A percentile compares a stretch with the other conserved stretches of the same genome.
phyloP scores from a whole-genome alignment of 176 grass and related monocot species.

The Typha latifolia region DNA sequence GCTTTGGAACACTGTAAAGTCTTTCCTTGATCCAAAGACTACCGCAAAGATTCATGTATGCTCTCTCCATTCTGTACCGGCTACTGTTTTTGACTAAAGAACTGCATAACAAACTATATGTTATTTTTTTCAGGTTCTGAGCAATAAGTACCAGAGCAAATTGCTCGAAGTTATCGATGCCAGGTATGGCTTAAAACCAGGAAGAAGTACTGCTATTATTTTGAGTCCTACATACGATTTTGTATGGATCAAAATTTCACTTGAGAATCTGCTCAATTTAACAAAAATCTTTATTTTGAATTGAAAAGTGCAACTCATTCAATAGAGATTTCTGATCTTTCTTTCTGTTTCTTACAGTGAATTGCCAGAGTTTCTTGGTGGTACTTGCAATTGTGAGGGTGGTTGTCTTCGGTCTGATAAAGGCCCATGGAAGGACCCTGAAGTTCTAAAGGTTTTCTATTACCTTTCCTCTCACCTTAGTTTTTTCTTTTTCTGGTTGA shows the following conservation, averaged over 20 bases:
- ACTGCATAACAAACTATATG: slow-evolving; percentile 9
- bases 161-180: slow-evolving; percentile 97
- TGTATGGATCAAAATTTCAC: no score
- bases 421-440: slow-evolving; percentile 89
- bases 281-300: not conserved
- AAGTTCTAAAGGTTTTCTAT: slow-evolving; percentile 59
- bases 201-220: no score
- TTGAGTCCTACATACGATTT: no score
- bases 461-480: not conserved
- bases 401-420: slow-evolving; percentile 90
- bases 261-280: not conserved
- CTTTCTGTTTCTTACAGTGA: slow-evolving; percentile 38
- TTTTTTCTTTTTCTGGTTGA: no score
- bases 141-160: slow-evolving; percentile 98
- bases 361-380: slow-evolving; percentile 89
- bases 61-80: not conserved
- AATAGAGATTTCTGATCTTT: not conserved
- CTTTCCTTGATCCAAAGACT: slow-evolving; percentile 97
- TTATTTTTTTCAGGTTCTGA: slow-evolving; percentile 59
- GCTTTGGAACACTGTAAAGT: slow-evolving; percentile 85
- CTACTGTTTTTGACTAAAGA: not conserved
- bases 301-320: not conserved
- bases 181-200: slow-evolving; percentile 27
- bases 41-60: slow-evolving; percentile 87
- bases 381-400: slow-evolving; percentile 75